These are phyloP conservation scores for Blastobotrys attinorum DNA, from an alignment of 805 yeast genomes.

Conservation along the genomic window DNA sequence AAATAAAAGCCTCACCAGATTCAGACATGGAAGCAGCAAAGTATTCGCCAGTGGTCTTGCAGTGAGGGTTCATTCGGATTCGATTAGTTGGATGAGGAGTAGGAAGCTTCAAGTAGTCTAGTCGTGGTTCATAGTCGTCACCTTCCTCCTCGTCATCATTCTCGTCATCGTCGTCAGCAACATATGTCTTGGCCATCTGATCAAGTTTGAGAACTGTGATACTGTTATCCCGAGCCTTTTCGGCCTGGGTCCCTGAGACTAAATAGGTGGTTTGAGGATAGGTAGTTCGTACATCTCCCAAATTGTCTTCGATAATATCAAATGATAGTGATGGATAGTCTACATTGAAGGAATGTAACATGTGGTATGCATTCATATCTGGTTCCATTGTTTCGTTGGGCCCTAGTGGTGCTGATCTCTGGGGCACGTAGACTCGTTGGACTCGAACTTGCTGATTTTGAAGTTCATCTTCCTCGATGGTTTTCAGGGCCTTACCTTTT, in stretches of 20 bases:
- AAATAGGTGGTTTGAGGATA: constrained; percentile 83
- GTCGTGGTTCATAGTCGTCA: constrained; percentile 68
- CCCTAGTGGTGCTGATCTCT: constrained; percentile 80
- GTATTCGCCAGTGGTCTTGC: constrained; percentile 66
- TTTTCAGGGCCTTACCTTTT: constrained; percentile 13
- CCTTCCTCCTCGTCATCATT: constrained; percentile 69
- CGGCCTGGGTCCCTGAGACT: constrained; percentile 92
- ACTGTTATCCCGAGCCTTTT: constrained; percentile 80
- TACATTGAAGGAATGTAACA: constrained; percentile 87
- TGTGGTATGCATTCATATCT: constrained; percentile 91
- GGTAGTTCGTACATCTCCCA: constrained; percentile 81
- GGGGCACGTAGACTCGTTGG: constrained; percentile 65
- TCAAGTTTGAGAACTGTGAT: constrained; percentile 75
- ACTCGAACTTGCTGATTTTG: constrained; percentile 4
- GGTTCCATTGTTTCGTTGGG: constrained; percentile 96
- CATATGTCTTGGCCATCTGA: constrained; percentile 75
- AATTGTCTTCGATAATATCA: constrained; percentile 76
- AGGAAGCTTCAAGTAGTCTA: constrained; percentile 77
- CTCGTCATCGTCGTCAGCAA: constrained; percentile 73
- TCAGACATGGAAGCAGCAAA: constrained; percentile 85
- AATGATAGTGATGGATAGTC: constrained; percentile 97
- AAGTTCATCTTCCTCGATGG: constrained; percentile 20
- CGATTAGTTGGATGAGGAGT: constrained; percentile 82
- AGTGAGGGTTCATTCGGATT: constrained; percentile 73
- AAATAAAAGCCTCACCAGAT: constrained; percentile 80